Conservation (phyloP, 805 yeast species). For the Lachancea nothofagi region DNA sequence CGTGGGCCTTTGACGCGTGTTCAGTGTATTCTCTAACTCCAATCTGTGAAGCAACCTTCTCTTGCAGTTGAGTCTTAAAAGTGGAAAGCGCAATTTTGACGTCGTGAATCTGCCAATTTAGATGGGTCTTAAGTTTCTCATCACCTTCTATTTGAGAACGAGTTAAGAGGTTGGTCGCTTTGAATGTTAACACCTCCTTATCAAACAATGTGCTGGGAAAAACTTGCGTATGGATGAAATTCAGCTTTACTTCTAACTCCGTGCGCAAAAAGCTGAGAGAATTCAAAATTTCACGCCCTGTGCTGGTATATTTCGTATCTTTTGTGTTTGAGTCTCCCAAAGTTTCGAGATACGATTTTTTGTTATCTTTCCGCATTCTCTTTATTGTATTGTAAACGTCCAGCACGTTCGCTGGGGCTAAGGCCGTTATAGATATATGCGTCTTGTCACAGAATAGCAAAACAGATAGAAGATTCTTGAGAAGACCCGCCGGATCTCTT, state of each 20-base stretch:
- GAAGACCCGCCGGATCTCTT: constrained; percentile 40
- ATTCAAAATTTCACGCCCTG: constrained; percentile 29
- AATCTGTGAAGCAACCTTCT: constrained; percentile 41
- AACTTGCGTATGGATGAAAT: constrained; percentile 52
- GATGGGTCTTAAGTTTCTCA: constrained; percentile 42
- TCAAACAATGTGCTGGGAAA: constrained; percentile 83
- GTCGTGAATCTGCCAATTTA: constrained; percentile 58
- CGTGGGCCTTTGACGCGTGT: constrained; percentile 54
- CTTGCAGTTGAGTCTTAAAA: constrained; percentile 46
- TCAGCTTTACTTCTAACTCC: constrained; percentile 56
- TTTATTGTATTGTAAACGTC: constrained; percentile 69
- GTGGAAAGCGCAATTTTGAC: constrained; percentile 63
- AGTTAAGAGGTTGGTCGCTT: constrained; percentile 49
- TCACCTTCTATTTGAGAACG: constrained; percentile 40
- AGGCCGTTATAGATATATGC: constrained; percentile 67
- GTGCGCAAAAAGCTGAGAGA: constrained; percentile 47
- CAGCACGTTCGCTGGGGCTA: constrained; percentile 76
- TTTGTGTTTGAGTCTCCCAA: constrained; percentile 50
- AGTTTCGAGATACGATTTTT: constrained; percentile 68
- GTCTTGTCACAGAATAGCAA: constrained; percentile 45
- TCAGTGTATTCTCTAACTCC: constrained; percentile 51
- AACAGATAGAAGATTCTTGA: constrained; percentile 59
- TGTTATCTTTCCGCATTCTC: constrained; percentile 69
- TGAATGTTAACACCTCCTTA: constrained; percentile 62
- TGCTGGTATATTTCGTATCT: constrained; percentile 20